Evolutionary conservation across 139 green algal species (phyloP), one percentile per base, ranked within the genome.

Genomic region (Medakamo hakoo): DNA sequence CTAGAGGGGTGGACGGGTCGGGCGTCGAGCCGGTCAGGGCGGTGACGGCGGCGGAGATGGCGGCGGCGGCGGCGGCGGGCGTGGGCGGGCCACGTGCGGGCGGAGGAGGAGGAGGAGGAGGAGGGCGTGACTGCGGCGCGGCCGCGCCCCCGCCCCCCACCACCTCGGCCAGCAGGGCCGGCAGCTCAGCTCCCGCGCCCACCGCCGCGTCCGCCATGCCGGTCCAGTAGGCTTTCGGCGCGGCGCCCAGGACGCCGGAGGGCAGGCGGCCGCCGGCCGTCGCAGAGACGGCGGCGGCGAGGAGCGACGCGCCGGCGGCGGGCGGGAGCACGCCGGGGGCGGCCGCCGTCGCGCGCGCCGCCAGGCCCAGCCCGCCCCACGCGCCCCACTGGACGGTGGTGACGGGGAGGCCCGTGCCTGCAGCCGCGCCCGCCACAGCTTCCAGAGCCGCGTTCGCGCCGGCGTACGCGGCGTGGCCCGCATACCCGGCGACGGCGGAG

Each of bases 391-490:
- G 70, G 19, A 83, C 57, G 25, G 40, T 32, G 14, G 27, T 65
- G 27, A 25, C 4, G 23, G 19, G 29, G 27, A 64, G 9, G 19
- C 70, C 70, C 29, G 25, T n/a, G 1, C 26, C 55, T 9, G 18
- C 18, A 3, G 22, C 25, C 23, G 2, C 19, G 26, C 2, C 9
- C 28, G 80, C 69, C 4, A 60, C 28, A 4, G 55, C 65, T 40
- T 92, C 85, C 58, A 92, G 60, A 4, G 68, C 75, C n/a, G 74
- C 74, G 59, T 93, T 93, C 1, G 85, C 82, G 27, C 76, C 80
- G 40, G 66, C 65, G 63, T 92, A 92, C 63, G 78, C 86, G 55
- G 73, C 68, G 66, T 93, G 85, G 5, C 85, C 85, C 20, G 77
- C 69, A 1, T 72, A 77, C n/a, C 84, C 84, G 4, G 90, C 68